Percentiles rank a stretch among this genome's conserved stretches.
phyloP scores from a whole-genome alignment of 176 grass and related monocot genomes.

The sorghum (Sorghum bicolor) region DNA sequence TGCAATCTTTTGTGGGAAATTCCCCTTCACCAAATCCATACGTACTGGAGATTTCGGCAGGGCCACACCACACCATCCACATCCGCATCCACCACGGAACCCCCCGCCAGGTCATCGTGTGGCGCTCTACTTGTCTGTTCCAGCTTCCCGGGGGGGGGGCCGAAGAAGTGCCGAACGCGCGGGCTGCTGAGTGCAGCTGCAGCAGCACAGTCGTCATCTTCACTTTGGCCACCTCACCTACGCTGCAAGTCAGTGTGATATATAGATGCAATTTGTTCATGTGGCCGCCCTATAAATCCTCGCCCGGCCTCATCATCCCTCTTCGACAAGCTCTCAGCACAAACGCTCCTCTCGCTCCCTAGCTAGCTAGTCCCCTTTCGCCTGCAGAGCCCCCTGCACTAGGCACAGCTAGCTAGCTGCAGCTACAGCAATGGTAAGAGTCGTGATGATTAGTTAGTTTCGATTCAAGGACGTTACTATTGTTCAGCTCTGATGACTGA shows the following conservation, averaged over 20 bases:
- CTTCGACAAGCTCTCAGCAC: neutral
- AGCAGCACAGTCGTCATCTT: neutral
- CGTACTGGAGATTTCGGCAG: neutral
- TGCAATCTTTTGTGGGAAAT: neutral
- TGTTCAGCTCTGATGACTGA: neutral
- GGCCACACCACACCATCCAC: too few relatives aligned
- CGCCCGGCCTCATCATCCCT: neutral
- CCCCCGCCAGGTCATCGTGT: slow-evolving; percentile 7
- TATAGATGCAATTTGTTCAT: too few relatives aligned
- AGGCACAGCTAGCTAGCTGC: neutral
- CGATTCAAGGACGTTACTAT: neutral
- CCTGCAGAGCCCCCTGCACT: neutral
- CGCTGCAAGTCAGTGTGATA: neutral
- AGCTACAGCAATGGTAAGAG: neutral
- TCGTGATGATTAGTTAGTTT: too few relatives aligned
- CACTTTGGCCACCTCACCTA: neutral
- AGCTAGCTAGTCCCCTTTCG: neutral
- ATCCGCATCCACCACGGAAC: neutral
- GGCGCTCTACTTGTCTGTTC: slow-evolving; percentile 12
- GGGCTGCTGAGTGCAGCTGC: too few relatives aligned
- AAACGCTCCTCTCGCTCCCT: slow-evolving; percentile 4
- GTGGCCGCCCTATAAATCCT: slow-evolving; percentile 37
- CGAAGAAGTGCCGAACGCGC: too few relatives aligned
- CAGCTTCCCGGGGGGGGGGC: neutral
- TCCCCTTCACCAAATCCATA: neutral